Conservation (phyloP, 192 early-diverging fungal species). For the Entomortierella lignicola region DNA sequence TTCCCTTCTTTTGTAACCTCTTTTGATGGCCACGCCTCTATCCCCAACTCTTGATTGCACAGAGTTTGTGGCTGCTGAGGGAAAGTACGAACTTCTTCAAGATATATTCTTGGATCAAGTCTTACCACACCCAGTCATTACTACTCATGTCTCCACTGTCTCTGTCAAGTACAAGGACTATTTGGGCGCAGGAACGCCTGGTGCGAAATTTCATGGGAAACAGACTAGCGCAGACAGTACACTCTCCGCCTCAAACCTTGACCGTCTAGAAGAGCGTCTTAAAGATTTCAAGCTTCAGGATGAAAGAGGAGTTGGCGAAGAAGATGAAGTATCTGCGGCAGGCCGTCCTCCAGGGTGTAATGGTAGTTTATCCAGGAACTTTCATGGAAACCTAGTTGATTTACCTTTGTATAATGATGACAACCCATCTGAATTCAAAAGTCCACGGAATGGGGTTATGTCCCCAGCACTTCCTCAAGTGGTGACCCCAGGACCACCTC, state of each 20-base stretch:
- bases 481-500: constrained; percentile 22
- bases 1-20: neutral
- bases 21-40: constrained; percentile 41
- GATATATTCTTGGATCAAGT: constrained; percentile 61
- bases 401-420: constrained; percentile 32
- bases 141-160: constrained; percentile 63
- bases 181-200: constrained; percentile 3
- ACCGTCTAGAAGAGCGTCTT: constrained; percentile 41
- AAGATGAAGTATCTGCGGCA: neutral
- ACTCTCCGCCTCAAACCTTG: constrained; percentile 39
- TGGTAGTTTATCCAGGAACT: constrained; percentile 16
- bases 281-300: constrained; percentile 47
- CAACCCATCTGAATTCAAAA: constrained; percentile 10
- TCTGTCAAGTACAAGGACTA: constrained; percentile 71
- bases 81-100: constrained; percentile 58
- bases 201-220: constrained; percentile 20
- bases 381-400: constrained; percentile 46
- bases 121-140: constrained; percentile 57
- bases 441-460: constrained; percentile 22
- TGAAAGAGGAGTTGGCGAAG: constrained; percentile 17
- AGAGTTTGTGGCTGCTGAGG: constrained; percentile 65
- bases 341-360: neutral
- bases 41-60: constrained; percentile 59
- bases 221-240: constrained; percentile 32
- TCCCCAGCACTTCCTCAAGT: constrained; percentile 22